Evolutionary conservation across 352 stramenopile genomes (phyloP).

Genomic region (Globisporangium polare): DNA sequence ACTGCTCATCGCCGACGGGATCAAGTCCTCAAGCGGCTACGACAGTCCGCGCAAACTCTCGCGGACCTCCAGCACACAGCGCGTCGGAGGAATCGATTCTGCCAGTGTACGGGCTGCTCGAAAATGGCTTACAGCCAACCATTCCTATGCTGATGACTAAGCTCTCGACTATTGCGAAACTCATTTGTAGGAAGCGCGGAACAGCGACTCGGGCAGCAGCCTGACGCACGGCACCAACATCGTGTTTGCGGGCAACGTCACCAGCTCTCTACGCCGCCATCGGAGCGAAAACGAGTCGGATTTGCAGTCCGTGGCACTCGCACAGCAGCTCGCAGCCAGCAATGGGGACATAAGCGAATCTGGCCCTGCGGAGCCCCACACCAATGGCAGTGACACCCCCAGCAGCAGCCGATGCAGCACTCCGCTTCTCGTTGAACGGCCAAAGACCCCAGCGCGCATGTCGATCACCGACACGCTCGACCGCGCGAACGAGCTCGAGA

Average conservation of each 20-base stretch:
- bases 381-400: not conserved
- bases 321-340: conserved; percentile 9
- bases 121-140: not conserved
- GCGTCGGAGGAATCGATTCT: conserved; percentile 13
- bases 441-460: conserved; percentile 55
- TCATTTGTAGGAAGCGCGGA: conserved; percentile 17
- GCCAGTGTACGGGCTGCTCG: conserved; percentile 8
- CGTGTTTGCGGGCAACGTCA: conserved; percentile 88
- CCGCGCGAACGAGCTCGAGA: conserved; percentile 60
- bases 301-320: not conserved
- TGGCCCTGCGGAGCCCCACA: not conserved
- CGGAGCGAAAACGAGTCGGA: conserved; percentile 55
- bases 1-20: conserved; percentile 16
- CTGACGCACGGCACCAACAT: conserved; percentile 88
- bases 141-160: not conserved
- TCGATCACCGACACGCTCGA: conserved; percentile 81
- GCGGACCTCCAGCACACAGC: conserved; percentile 22
- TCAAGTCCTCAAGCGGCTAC: conserved; percentile 13
- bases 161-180: not conserved
- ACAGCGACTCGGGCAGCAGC: conserved; percentile 61
- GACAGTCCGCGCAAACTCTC: conserved; percentile 29
- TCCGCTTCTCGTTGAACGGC: conserved; percentile 23
- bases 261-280: conserved; percentile 68
- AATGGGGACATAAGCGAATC: not conserved
- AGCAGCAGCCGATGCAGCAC: not conserved